A percentile compares a stretch with the other conserved stretches of the same genome.
These are phyloP conservation scores for Trichosanthes truncata DNA, from an alignment of 306 rosid genomes.

Conservation along the genomic window DNA sequence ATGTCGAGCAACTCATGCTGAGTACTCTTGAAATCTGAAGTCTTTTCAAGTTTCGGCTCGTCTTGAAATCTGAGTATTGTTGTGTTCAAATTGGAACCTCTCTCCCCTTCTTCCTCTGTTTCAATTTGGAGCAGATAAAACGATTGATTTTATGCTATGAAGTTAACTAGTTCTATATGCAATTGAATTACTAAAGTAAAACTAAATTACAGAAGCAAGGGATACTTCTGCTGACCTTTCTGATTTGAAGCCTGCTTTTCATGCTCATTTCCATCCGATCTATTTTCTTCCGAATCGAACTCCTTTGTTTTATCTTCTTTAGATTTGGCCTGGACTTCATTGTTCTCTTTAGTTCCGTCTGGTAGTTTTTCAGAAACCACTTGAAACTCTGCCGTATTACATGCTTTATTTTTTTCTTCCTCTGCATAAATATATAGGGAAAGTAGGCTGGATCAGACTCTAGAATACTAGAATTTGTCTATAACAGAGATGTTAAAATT, in stretches of 20 bases:
- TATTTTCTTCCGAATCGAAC: constrained; percentile 13
- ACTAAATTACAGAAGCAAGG: neutral
- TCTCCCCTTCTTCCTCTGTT: constrained; percentile 31
- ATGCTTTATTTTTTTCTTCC: neutral
- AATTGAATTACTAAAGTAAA: neutral
- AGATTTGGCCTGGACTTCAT: constrained; percentile 14
- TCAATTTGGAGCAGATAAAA: constrained; percentile 8
- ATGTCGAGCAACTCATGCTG: constrained; percentile 16
- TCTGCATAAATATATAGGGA: neutral
- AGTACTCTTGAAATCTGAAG: constrained; percentile 11
- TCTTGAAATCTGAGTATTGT: too few relatives aligned
- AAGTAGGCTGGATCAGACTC: neutral
- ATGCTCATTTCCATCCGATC: neutral
- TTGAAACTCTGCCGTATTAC: constrained; percentile 10
- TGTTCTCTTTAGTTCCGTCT: constrained; percentile 16
- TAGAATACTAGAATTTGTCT: neutral
- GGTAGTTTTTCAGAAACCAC: constrained; percentile 8
- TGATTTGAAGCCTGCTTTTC: neutral
- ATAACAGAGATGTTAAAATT: neutral
- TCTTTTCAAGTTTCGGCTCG: too few relatives aligned
- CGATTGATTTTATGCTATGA: neutral
- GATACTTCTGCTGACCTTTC: neutral
- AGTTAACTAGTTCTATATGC: neutral
- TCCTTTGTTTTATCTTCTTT: constrained; percentile 19
- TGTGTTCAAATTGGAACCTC: constrained; percentile 12